Conservation (phyloP, 2,329 filamentous ascomycete species). For the Monilinia vaccinii-corymbosi region DNA sequence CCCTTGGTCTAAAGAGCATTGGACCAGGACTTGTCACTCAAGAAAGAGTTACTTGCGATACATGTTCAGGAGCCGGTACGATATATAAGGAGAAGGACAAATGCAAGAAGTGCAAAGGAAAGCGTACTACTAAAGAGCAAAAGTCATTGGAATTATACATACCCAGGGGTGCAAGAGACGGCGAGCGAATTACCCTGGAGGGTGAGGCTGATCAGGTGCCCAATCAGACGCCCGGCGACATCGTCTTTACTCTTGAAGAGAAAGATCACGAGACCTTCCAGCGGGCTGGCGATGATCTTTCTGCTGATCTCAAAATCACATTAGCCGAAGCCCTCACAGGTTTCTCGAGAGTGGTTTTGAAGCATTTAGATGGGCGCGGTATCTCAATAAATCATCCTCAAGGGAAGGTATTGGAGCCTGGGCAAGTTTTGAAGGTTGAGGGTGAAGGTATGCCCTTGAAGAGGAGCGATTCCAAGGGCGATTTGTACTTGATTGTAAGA, state of each 20-base stretch:
- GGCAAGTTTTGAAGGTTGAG: conserved; percentile 73
- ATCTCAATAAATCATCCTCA: conserved; percentile 72
- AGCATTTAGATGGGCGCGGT: conserved; percentile 87
- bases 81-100: conserved; percentile 94
- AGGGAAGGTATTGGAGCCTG: conserved; percentile 74
- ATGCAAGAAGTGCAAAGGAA: conserved; percentile 98
- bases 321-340: conserved; percentile 78
- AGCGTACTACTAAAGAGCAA: conserved; percentile 74
- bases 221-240: conserved; percentile 82
- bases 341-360: conserved; percentile 83
- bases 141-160: conserved; percentile 97
- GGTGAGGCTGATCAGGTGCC: conserved; percentile 92
- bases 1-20: conserved; percentile 70
- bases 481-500: conserved; percentile 79
- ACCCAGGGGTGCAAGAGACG: conserved; percentile 74
- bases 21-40: conserved; percentile 81
- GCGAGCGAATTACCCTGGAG: conserved; percentile 81
- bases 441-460: conserved; percentile 96
- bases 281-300: conserved; percentile 75
- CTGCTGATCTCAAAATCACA: conserved; percentile 70
- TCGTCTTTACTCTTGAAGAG: conserved; percentile 82
- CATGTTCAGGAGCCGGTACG: conserved; percentile 76
- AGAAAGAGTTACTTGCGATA: conserved; percentile 68
- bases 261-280: conserved; percentile 73
- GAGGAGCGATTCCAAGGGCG: conserved; percentile 72